These are phyloP conservation scores for Cladosporium sp. DNA, from an alignment of 2,329 filamentous ascomycete genomes.

Conservation along the genomic window DNA sequence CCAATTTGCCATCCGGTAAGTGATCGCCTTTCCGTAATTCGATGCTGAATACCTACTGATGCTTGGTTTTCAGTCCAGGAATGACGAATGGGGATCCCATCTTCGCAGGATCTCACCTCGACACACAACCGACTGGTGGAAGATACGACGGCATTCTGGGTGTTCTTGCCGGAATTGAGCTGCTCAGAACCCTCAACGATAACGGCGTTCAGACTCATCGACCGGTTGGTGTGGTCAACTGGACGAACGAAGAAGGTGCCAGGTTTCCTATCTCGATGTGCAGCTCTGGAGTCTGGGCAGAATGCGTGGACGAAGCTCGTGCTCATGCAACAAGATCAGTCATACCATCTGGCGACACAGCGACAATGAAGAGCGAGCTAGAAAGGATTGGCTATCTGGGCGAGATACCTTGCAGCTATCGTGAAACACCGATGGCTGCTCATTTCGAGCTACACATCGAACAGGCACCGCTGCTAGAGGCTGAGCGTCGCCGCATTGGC, in stretches of 20 bases:
- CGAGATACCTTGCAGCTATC: conserved; percentile 49
- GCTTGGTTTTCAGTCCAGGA: too few relatives aligned
- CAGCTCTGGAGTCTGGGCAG: conserved; percentile 72
- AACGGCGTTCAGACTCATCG: conserved; percentile 63
- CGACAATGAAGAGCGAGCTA: conserved; percentile 64
- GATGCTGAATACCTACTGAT: too few relatives aligned
- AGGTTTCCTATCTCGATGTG: conserved; percentile 73
- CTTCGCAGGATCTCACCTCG: conserved; percentile 64
- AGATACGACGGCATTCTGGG: conserved; percentile 75
- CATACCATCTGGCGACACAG: conserved; percentile 46
- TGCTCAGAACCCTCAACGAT: conserved; percentile 63
- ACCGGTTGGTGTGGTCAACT: conserved; percentile 70
- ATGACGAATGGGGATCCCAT: conserved; percentile 56
- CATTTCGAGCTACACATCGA: conserved; percentile 86
- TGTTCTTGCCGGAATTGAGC: conserved; percentile 67
- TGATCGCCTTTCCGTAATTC: too few relatives aligned
- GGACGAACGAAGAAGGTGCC: conserved; percentile 80
- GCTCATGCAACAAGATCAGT: conserved; percentile 60
- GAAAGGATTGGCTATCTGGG: conserved; percentile 69
- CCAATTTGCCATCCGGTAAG: conserved; percentile 68
- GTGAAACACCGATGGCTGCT: conserved; percentile 61
- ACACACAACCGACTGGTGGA: conserved; percentile 56
- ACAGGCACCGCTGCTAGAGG: conserved; percentile 71
- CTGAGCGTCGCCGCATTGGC: conserved; percentile 58
- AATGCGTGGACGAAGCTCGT: too few relatives aligned